These are phyloP conservation scores for Candida sp. DNA, from an alignment of 1,139 yeast genomes.

Conservation along the genomic window DNA sequence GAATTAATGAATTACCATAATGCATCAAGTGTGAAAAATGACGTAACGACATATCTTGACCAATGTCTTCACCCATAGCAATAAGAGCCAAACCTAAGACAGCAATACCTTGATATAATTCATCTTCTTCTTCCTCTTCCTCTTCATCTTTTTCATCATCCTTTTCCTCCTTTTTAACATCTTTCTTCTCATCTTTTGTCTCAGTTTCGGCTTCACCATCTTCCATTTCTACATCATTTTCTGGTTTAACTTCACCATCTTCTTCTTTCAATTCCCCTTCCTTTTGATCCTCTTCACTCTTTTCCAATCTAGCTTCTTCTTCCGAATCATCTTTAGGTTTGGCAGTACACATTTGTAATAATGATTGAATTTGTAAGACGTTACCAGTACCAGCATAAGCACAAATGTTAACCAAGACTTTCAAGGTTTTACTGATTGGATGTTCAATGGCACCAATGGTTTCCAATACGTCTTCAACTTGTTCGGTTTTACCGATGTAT, in stretches of 20 bases:
- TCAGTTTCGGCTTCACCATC: constrained; percentile 28
- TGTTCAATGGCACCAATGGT: constrained; percentile 95
- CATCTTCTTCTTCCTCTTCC: constrained; percentile 49
- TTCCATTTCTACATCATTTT: constrained; percentile 21
- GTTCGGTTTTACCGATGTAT: constrained; percentile 93
- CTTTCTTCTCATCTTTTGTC: constrained; percentile 12
- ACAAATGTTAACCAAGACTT: constrained; percentile 87
- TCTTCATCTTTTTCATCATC: constrained; percentile 25
- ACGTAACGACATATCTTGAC: constrained; percentile 96
- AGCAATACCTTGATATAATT: constrained; percentile 80
- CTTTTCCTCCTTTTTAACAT: constrained; percentile 21
- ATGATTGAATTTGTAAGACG: constrained; percentile 89
- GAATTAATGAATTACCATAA: constrained; percentile 88
- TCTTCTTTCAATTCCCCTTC: too few relatives aligned
- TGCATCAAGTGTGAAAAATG: constrained; percentile 98
- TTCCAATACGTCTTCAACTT: constrained; percentile 92
- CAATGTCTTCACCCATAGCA: constrained; percentile 98
- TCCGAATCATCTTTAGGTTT: constrained; percentile 36
- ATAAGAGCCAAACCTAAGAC: constrained; percentile 93
- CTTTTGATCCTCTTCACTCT: constrained; percentile 33
- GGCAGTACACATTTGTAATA: constrained; percentile 84
- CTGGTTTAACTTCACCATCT: constrained; percentile 7
- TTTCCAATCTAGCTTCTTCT: constrained; percentile 33
- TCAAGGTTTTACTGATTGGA: constrained; percentile 86
- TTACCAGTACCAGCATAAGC: constrained; percentile 99